These are phyloP conservation scores for Pseudogymnoascus sp. DNA, from an alignment of 2,329 filamentous ascomycete genomes.

Conservation along the genomic window DNA sequence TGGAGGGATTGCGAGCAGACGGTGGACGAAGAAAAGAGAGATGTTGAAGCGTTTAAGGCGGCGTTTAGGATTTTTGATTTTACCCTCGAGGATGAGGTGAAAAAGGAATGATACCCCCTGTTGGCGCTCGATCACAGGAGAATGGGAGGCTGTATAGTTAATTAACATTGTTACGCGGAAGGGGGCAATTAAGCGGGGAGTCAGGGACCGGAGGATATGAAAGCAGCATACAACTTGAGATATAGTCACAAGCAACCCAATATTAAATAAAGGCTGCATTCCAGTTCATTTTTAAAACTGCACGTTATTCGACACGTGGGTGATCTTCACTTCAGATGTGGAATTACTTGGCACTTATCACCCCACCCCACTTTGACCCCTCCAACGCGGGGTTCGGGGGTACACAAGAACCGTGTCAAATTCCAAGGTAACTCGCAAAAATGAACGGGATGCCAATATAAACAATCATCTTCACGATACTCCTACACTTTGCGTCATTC, in stretches of 20 bases:
- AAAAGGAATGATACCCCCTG: constrained; percentile 3
- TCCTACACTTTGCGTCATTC: not conserved
- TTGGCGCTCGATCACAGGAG: not conserved
- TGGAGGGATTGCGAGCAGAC: constrained; percentile 83
- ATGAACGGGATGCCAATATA: not conserved
- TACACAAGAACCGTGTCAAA: not conserved
- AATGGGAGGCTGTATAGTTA: not conserved
- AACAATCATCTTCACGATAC: not conserved
- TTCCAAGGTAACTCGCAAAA: not conserved
- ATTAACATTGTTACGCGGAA: not conserved
- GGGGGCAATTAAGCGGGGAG: not conserved
- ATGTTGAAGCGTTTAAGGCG: constrained; percentile 71
- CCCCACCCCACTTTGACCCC: not conserved
- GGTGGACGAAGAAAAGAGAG: constrained; percentile 67
- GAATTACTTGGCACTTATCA: not conserved
- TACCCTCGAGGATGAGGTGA: constrained; percentile 14
- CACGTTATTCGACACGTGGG: not conserved
- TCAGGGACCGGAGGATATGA: not conserved
- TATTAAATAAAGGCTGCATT: not conserved
- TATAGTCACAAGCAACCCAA: not conserved
- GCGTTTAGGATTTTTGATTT: constrained; percentile 87
- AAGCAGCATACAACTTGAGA: not conserved
- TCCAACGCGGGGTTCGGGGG: not conserved
- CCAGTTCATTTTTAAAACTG: not conserved
- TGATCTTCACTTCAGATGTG: not conserved